Percentiles rank a stretch among this genome's conserved stretches.
Conservation (phyloP, 208 protist genomes). For the Porcisia deanei region DNA sequence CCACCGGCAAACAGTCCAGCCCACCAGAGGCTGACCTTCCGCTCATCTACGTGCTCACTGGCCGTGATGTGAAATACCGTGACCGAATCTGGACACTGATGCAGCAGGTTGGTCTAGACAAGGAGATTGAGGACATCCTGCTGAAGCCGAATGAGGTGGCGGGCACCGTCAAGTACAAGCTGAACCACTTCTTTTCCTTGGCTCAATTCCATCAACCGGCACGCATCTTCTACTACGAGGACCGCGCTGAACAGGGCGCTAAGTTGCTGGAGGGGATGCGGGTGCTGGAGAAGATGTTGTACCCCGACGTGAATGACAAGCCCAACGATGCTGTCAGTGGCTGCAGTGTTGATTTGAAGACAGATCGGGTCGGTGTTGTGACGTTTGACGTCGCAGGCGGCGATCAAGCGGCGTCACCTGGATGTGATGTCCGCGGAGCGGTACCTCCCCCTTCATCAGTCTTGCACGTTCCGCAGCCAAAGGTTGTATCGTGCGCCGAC, state of each 20-base stretch:
- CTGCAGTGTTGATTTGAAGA: not conserved
- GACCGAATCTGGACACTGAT: conserved; percentile 64
- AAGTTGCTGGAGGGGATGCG: conserved; percentile 56
- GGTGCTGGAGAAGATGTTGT: conserved; percentile 42
- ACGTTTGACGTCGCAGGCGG: conserved; percentile 22
- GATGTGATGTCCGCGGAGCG: not conserved
- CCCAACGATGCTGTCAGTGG: not conserved
- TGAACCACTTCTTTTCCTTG: conserved; percentile 59
- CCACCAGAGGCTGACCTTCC: conserved; percentile 11
- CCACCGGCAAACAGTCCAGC: not conserved
- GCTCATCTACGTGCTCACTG: conserved; percentile 68
- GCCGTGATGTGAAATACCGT: conserved; percentile 65
- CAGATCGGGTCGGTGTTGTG: conserved; percentile 28
- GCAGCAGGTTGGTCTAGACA: conserved; percentile 41
- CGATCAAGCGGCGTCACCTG: not conserved
- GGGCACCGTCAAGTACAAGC: conserved; percentile 75
- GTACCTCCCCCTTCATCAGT: not conserved
- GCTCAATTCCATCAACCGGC: conserved; percentile 43
- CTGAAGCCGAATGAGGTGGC: conserved; percentile 71
- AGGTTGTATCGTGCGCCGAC: not conserved
- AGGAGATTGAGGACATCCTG: conserved; percentile 49
- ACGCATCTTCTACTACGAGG: conserved; percentile 83
- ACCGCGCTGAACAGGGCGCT: conserved; percentile 65
- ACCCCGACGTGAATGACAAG: conserved; percentile 5
- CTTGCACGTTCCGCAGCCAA: conserved; percentile 4